Evolutionary conservation across 2,329 filamentous ascomycete species (phyloP), one percentile per base, ranked within the genome.

Genomic region (Zymoseptoria pseudotritici): DNA sequence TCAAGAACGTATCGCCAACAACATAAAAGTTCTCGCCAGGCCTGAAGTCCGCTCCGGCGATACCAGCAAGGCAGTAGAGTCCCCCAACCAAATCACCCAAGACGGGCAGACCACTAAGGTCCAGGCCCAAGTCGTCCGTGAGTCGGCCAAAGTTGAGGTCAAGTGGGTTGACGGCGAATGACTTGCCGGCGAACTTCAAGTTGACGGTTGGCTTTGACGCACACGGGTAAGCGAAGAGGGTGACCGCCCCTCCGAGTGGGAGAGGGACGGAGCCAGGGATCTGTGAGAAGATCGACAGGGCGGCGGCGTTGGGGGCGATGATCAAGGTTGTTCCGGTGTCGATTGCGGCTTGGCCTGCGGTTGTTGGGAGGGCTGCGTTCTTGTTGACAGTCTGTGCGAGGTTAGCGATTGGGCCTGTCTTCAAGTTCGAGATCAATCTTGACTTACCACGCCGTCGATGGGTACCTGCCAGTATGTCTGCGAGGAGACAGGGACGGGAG

Each of bases 171-270:
- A 69, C 63, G n/a, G 59, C 65, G 56, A 68, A 68, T 4, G 67
- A 61, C 62, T 65, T 66, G 24, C 66, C 65, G 0, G 65, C 65
- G 54, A 73, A 71, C 24, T 66, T 65, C 9, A 64, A 56, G n/a
- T 49, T 59, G 13, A 72, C 60, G 20, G 58, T 57, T 2, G 71
- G 70, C 31, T 66, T 68, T 13, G 69, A 67, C 4, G 66, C 60
- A 58, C 72, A 74, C 2, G 71, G 72, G 59, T 71, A 73, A 5
- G 65, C 67, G 64, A 69, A 70, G 58, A 72, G 67, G 13, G 65
- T 67, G n/a, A 64, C 65, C 57, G 65, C 56, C 17, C 53, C 59
- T 26, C 56, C 58, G 19, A 68, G 59, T 3, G 69, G 66, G n/a
- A 73, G 58, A 3, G 65, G 69, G 21, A 68, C 58, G 20, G 70